Conservation (phyloP, 352 stramenopile genomes). For the Thalassiosira livingstoniorum region DNA sequence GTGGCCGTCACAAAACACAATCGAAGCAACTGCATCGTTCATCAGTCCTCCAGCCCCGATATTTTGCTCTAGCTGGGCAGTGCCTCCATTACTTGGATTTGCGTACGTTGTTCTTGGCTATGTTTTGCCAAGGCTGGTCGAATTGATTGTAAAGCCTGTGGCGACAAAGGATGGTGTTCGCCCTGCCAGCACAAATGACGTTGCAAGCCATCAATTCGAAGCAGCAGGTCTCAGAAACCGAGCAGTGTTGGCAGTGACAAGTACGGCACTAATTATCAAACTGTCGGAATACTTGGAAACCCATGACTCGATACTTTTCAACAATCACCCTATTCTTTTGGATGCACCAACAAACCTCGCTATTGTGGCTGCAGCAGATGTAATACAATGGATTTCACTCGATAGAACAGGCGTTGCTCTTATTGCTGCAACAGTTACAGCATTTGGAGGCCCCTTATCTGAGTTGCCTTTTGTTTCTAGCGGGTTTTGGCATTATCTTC, state of each 20-base stretch:
- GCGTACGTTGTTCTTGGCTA: conserved; percentile 83
- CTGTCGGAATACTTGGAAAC: conserved; percentile 78
- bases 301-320: conserved; percentile 35
- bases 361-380: conserved; percentile 63
- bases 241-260: conserved; percentile 72
- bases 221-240: conserved; percentile 45
- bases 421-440: conserved; percentile 66
- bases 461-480: conserved; percentile 81
- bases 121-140: conserved; percentile 74
- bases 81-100: conserved; percentile 81
- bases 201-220: conserved; percentile 3
- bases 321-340: conserved; percentile 14
- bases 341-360: conserved; percentile 51
- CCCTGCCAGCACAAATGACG: not conserved
- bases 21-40: not conserved
- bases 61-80: conserved; percentile 72
- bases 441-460: conserved; percentile 72
- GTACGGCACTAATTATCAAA: conserved; percentile 82
- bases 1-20: conserved; percentile 16
- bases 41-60: conserved; percentile 14
- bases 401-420: conserved; percentile 70
- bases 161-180: not conserved
- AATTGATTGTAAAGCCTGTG: conserved; percentile 5
- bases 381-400: conserved; percentile 71
- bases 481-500: conserved; percentile 78